A percentile compares a stretch with the other conserved stretches of the same genome.
Evolutionary conservation across 768 basidiomycete genomes (phyloP).

Genomic region (Sarcodon aspratus): DNA sequence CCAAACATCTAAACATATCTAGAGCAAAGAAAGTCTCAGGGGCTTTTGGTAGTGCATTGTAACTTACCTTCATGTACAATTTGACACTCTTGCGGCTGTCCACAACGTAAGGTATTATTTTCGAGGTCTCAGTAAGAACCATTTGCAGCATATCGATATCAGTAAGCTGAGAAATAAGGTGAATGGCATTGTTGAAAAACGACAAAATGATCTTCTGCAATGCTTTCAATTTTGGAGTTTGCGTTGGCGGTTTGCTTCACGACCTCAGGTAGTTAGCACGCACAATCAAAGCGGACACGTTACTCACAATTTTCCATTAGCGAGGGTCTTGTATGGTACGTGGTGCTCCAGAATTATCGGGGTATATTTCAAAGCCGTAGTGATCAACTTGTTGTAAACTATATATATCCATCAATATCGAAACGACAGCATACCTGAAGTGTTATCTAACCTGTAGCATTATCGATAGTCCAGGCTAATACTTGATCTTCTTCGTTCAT

Average conservation of each 20-base stretch:
- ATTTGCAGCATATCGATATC: slow-evolving; percentile 54
- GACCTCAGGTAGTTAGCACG: background rate
- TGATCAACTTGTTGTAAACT: slow-evolving; percentile 95
- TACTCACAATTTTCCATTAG: slow-evolving; percentile 80
- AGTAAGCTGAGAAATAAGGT: slow-evolving; percentile 66
- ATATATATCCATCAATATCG: slow-evolving; percentile 3
- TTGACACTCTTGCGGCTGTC: slow-evolving; percentile 79
- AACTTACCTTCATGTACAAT: slow-evolving; percentile 69
- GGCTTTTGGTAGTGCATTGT: background rate
- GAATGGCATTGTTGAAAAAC: slow-evolving; percentile 80
- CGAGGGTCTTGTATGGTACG: slow-evolving; percentile 72
- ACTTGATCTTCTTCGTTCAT: slow-evolving; percentile 79
- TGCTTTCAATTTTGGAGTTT: slow-evolving; percentile 70
- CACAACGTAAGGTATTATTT: slow-evolving; percentile 81
- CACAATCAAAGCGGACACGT: background rate
- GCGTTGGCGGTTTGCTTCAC: slow-evolving; percentile 70
- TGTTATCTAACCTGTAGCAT: slow-evolving; percentile 45
- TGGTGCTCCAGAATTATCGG: slow-evolving; percentile 84
- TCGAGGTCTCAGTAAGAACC: slow-evolving; percentile 76
- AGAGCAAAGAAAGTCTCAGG: background rate
- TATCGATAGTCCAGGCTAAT: slow-evolving; percentile 83
- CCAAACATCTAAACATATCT: slow-evolving; percentile 85
- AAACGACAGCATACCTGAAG: background rate
- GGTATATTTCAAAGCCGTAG: slow-evolving; percentile 80
- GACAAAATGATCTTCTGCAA: slow-evolving; percentile 83